Evolutionary conservation across 2,329 filamentous ascomycete genomes (phyloP), one percentile per base, ranked within the genome.

Genomic region (Colletotrichum phormii): DNA sequence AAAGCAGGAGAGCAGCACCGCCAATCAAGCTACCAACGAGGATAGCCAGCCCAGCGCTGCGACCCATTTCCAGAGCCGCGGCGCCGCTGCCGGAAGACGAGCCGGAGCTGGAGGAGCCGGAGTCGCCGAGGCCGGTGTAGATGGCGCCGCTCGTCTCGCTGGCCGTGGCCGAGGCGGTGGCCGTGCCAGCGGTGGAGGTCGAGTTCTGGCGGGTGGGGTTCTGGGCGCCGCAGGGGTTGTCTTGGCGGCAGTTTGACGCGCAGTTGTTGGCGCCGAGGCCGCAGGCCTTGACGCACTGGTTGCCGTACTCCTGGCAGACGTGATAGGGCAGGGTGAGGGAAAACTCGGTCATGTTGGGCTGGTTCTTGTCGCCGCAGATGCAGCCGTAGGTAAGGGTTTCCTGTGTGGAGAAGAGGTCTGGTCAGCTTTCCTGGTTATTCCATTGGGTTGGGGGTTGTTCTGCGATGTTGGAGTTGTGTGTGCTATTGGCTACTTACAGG

Each of bases 281-380:
- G 82, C 93, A 95, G 71, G 74, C 82, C 2, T 76, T 79, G 13
- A 93, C 90, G 80, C 93, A 95, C 82, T 94, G 89, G 80, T 85
- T 90, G 77, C 90, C 92, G 87, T 89, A 94, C 82, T 93, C 87
- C 59, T 87, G 87, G 88, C 94, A 97, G 77, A 91, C 87, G 84
- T 91, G 94, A 88, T 90, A 96, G 42, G 94, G 94, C 31, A 97
- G 86, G 1, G 94, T 95, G 77, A 94, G 87, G 24, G 91, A 92
- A 88, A 93, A 97, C 82, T 95, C 88, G 78, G 92, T 90, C 61
- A 94, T 83, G 83, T 95, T 95, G 76, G 94, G 94, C 64, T 88
- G 83, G 74, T 87, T 80, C 80, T 89, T 89, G 79, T 93, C 87
- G 75, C 87, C 86, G 85, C 94, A 97, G 77, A 94, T 85, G 81